phyloP scores from a whole-genome alignment of 2,329 filamentous ascomycete species.

The Nothomitra cinnamomea region DNA sequence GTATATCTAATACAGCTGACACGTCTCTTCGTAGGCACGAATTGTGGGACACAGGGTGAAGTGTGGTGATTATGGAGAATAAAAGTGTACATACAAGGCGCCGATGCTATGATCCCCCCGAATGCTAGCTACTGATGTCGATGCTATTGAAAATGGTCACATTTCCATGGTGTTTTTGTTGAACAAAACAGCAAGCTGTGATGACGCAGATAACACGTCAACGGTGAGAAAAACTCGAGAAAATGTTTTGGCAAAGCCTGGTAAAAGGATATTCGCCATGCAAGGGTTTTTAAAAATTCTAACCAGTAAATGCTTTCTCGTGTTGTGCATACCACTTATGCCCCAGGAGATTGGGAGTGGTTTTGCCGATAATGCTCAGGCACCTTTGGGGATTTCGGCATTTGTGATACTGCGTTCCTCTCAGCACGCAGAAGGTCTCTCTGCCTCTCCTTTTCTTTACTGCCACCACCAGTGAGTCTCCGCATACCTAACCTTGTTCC shows the following conservation, averaged over 20 bases:
- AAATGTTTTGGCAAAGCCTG: too few relatives aligned
- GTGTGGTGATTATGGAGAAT: not conserved
- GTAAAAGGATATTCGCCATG: too few relatives aligned
- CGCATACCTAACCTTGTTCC: conserved; percentile 42
- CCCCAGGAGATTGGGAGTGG: not conserved
- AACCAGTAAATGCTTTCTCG: not conserved
- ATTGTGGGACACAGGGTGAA: not conserved
- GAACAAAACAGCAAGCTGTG: too few relatives aligned
- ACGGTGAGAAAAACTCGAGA: too few relatives aligned
- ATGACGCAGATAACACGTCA: too few relatives aligned
- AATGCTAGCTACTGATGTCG: not conserved
- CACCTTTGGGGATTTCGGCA: conserved; percentile 31
- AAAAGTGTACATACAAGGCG: not conserved
- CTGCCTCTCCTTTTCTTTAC: conserved; percentile 22
- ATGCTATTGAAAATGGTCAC: not conserved
- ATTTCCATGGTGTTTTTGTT: not conserved
- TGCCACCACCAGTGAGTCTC: conserved; percentile 40
- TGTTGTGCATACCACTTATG: not conserved
- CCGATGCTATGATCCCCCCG: not conserved
- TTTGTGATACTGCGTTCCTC: conserved; percentile 18
- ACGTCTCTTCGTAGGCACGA: too few relatives aligned
- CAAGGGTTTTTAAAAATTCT: not conserved
- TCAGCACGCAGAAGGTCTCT: conserved; percentile 21
- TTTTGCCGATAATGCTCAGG: conserved; percentile 25
- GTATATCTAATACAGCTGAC: too few relatives aligned